These are phyloP conservation scores for Trifolium fragiferum DNA, from an alignment of 306 rosid genomes.

Conservation along the genomic window DNA sequence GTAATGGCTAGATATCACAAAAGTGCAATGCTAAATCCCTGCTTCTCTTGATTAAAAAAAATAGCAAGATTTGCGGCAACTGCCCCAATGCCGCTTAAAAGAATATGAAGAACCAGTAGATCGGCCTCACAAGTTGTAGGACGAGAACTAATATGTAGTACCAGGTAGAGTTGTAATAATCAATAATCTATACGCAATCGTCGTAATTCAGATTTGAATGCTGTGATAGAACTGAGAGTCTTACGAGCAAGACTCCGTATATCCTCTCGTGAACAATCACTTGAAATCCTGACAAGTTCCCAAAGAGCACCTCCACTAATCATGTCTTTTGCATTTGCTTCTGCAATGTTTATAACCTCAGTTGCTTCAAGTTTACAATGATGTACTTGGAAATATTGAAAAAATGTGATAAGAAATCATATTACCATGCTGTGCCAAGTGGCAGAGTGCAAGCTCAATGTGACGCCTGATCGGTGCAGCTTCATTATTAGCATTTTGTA, in stretches of 20 bases:
- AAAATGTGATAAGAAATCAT: constrained; percentile 25
- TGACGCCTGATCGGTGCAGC: constrained; percentile 98
- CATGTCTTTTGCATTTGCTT: constrained; percentile 94
- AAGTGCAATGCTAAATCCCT: constrained; percentile 44
- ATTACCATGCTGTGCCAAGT: constrained; percentile 96
- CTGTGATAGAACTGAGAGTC: constrained; percentile 68
- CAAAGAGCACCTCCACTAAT: constrained; percentile 96
- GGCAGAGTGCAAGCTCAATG: constrained; percentile 97
- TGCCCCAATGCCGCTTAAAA: constrained; percentile 18
- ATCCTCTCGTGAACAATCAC: constrained; percentile 97
- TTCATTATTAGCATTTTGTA: constrained; percentile 87
- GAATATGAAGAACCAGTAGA: constrained; percentile 28
- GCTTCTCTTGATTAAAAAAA: constrained; percentile 56
- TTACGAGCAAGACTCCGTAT: constrained; percentile 86
- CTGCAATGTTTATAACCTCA: constrained; percentile 51
- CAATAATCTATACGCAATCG: constrained; percentile 76
- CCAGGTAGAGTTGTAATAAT: constrained; percentile 29
- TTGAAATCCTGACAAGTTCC: constrained; percentile 95
- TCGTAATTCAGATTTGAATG: constrained; percentile 81
- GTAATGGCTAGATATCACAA: constrained; percentile 37
- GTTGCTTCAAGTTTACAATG: constrained; percentile 7
- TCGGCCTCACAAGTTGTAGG: constrained; percentile 41
- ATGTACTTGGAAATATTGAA: constrained; percentile 22
- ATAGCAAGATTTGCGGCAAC: constrained; percentile 43
- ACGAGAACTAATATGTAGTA: constrained; percentile 3